Evolutionary conservation across 179 eudicot genomes (phyloP).

Genomic region (Patellifolia procumbens): DNA sequence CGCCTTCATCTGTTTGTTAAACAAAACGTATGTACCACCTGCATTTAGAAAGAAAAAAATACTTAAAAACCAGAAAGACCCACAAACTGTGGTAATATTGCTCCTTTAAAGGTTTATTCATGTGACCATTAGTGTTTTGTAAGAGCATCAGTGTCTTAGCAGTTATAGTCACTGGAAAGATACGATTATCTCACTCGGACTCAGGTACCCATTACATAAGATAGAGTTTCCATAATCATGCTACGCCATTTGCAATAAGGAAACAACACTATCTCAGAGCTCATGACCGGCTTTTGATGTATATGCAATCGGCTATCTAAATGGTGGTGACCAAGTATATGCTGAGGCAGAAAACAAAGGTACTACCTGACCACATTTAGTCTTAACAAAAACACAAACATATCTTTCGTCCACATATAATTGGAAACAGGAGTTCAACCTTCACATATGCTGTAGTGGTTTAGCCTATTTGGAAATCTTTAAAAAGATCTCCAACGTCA

Average conservation of each 20-base stretch:
- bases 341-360: not conserved
- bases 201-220: no score
- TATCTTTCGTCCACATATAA: no score
- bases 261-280: no score
- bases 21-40: conserved; percentile 85
- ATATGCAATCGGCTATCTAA: no score
- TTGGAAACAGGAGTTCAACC: no score
- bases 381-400: not conserved
- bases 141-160: not conserved
- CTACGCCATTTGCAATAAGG: no score
- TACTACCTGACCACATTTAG: not conserved
- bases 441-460: no score
- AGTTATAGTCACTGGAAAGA: not conserved
- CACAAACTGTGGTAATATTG: not conserved
- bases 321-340: not conserved
- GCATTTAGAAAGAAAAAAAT: conserved; percentile 13
- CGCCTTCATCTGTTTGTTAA: conserved; percentile 84
- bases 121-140: not conserved
- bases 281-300: no score
- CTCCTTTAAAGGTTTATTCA: not conserved
- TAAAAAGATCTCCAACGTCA: no score
- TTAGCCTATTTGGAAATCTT: no score
- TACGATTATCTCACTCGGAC: not conserved
- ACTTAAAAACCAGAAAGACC: not conserved
- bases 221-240: no score